These are phyloP conservation scores for Suhomyces bokatorum DNA, from an alignment of 1,139 yeast genomes.

Conservation along the genomic window DNA sequence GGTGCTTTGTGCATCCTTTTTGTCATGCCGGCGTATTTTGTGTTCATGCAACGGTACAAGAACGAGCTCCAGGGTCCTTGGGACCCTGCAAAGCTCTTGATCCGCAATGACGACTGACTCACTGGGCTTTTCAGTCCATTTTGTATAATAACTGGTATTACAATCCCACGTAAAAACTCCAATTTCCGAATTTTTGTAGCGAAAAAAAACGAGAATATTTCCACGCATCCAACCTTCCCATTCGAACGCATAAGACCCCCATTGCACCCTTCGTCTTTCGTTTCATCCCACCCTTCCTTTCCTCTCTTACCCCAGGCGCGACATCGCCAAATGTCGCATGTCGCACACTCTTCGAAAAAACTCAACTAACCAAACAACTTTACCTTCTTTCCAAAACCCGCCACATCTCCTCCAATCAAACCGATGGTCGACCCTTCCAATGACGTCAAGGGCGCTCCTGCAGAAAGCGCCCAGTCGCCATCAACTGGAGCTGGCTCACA, in stretches of 20 bases:
- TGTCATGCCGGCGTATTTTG: constrained; percentile 70
- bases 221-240: not conserved
- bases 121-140: not conserved
- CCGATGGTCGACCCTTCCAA: constrained; percentile 3
- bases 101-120: not conserved
- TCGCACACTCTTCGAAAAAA: constrained; percentile 4
- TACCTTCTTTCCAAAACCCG: not conserved
- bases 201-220: no score
- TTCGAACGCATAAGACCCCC: no score
- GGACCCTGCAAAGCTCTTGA: constrained; percentile 78
- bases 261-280: not conserved
- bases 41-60: constrained; percentile 74
- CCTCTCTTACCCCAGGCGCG: not conserved
- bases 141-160: not conserved
- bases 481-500: constrained; percentile 10
- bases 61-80: constrained; percentile 92
- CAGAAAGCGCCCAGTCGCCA: constrained; percentile 3
- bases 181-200: not conserved
- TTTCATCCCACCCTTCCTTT: not conserved
- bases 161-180: not conserved
- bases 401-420: constrained; percentile 3
- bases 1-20: constrained; percentile 50
- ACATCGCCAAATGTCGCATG: constrained; percentile 7
- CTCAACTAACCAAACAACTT: constrained; percentile 1
- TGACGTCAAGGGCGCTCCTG: constrained; percentile 3